Conservation (phyloP, 805 yeast species). For the Peterozyma xylosa region DNA sequence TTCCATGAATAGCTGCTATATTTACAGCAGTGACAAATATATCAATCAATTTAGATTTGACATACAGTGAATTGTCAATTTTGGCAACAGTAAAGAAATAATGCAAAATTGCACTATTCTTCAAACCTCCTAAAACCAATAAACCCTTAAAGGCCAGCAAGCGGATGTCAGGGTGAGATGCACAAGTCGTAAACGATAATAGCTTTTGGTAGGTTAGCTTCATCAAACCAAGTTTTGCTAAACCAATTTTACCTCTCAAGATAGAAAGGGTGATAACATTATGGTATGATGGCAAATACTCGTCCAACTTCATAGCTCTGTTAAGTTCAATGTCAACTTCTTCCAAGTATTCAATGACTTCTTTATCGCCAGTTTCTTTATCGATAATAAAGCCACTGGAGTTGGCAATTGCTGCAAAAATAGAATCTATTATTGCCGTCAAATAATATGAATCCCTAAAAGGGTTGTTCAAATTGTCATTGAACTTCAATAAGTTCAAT, state of each 20-base stretch:
- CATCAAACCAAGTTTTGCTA: constrained; percentile 50
- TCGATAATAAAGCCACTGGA: constrained; percentile 13
- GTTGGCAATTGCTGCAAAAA: constrained; percentile 29
- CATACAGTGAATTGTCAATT: constrained; percentile 45
- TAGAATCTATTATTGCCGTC: constrained; percentile 44
- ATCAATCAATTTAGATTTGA: constrained; percentile 42
- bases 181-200: constrained; percentile 41
- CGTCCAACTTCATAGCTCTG: constrained; percentile 72
- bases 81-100: constrained; percentile 54
- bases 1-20: constrained; percentile 58
- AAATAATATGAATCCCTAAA: constrained; percentile 70
- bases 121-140: constrained; percentile 69
- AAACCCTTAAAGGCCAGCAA: constrained; percentile 65
- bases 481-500: constrained; percentile 67
- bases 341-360: constrained; percentile 29
- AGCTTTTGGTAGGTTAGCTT: constrained; percentile 47
- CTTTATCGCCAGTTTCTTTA: constrained; percentile 11
- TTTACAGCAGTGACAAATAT: constrained; percentile 49
- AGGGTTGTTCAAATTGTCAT: constrained; percentile 75
- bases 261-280: constrained; percentile 47
- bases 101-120: constrained; percentile 49
- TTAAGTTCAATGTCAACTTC: constrained; percentile 61
- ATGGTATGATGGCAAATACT: constrained; percentile 76
- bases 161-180: constrained; percentile 45
- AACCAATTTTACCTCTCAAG: constrained; percentile 47